Base-by-base conservation (phyloP, 2,329 filamentous ascomycete genomes). In the Penicillium sp. region DNA sequence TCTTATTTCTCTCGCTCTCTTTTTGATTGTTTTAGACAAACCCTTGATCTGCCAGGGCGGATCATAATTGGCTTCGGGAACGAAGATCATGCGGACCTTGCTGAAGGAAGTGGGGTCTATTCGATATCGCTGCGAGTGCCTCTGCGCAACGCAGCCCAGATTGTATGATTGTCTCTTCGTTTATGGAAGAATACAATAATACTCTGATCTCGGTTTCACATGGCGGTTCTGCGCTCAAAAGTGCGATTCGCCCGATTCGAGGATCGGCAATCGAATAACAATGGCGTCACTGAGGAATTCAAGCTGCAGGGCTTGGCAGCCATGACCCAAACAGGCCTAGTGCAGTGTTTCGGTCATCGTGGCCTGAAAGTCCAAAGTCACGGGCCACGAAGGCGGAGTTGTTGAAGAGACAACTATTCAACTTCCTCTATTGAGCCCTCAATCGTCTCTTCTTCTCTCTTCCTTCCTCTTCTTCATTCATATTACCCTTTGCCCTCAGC, bases 301-400 rank as follows among this genome's bases (percentile, higher is more conserved):
- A 45, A 29, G 30, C 35, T 41, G 35, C 35, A 41, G 35, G 35
- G 35, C 68, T 70, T 71, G 70, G 75, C 74, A 70, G 70, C 72
- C 62, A 73, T 9, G 61, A 38, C 75, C 70, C 19, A 21, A 73
- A 64, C 3, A 8, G 68, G 70, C 61, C 66, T 73, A 74, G 70
- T 59, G 68, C 41, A 46, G 47, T 68, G 72, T 77, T 78, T 68
- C 71, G 73, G 75, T 68, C 68, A 78, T 76, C 75, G 76, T 78
- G 76, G 74, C 76, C 76, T 78, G 74, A 76, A 74, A 71, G 41
- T 62, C 52, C 45, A 52, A 66, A 69, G 66, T 64, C 61, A 61
- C 60, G 63, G 60, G 59, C 61, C 56, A 51, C 52, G 51, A 52
- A 60, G 41, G 60, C 60, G 60, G 60, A 58, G 60, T 54, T 29